phyloP scores from a whole-genome alignment of 176 grass and related monocot genomes.

The Themeda triandra region DNA sequence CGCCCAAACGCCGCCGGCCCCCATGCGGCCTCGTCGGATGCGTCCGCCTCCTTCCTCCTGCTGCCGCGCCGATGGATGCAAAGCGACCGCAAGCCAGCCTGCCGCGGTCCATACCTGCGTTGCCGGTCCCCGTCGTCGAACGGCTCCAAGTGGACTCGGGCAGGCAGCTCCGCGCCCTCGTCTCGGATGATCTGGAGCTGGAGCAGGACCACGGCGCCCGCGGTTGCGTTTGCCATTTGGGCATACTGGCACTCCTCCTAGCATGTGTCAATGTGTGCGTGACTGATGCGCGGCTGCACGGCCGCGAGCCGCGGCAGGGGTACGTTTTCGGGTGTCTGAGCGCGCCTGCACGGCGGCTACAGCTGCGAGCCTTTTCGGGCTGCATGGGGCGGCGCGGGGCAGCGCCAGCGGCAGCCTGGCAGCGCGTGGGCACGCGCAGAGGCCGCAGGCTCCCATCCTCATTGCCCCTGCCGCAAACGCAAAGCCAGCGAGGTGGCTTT shows the following conservation, averaged over 20 bases:
- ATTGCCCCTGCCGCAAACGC: background rate
- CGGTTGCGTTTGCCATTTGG: background rate
- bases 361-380: background rate
- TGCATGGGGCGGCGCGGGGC: background rate
- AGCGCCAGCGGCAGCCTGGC: constrained; percentile 16
- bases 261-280: background rate
- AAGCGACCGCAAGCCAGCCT: background rate
- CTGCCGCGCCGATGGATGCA: background rate
- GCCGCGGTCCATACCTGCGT: background rate
- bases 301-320: background rate
- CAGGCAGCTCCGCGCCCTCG: background rate
- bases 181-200: background rate
- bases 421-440: background rate
- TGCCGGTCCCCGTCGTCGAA: background rate
- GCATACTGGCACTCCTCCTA: background rate
- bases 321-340: no score
- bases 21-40: background rate
- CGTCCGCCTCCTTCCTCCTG: background rate
- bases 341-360: background rate
- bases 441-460: constrained; percentile 4
- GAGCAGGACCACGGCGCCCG: background rate
- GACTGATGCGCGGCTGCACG: background rate
- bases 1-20: background rate
- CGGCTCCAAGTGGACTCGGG: background rate
- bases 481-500: background rate